phyloP scores from a whole-genome alignment of 192 early-diverging fungal species.

The Coemansia sp. region DNA sequence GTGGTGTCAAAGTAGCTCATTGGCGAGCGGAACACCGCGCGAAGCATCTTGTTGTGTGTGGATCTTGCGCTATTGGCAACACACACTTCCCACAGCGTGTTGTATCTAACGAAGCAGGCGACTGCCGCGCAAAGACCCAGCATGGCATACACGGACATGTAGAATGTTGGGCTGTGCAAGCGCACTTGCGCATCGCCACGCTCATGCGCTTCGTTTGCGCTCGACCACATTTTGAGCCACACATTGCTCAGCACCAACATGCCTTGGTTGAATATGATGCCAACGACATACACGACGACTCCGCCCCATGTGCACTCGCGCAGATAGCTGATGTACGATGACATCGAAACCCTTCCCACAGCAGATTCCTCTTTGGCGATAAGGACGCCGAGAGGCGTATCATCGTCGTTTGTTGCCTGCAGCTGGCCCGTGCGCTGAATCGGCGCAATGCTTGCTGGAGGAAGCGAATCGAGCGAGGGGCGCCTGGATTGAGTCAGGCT shows the following conservation, averaged over 20 bases:
- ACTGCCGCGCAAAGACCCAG: conserved; percentile 53
- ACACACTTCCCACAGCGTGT: conserved; percentile 77
- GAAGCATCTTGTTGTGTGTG: conserved; percentile 74
- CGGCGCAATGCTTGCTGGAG: conserved; percentile 56
- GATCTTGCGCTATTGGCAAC: conserved; percentile 74
- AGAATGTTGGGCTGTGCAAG: conserved; percentile 53
- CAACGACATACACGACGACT: conserved; percentile 60
- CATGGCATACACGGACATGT: conserved; percentile 57
- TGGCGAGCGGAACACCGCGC: conserved; percentile 66
- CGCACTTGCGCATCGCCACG: conserved; percentile 12
- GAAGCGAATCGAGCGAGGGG: conserved; percentile 50
- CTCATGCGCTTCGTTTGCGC: conserved; percentile 51
- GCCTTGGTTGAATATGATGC: conserved; percentile 58
- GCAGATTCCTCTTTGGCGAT: conserved; percentile 77
- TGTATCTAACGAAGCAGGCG: conserved; percentile 63
- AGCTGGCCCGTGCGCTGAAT: conserved; percentile 18
- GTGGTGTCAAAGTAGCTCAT: conserved; percentile 71
- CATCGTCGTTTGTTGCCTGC: not conserved
- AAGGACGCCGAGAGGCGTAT: conserved; percentile 31
- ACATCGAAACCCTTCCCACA: conserved; percentile 69
- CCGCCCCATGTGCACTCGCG: conserved; percentile 65
- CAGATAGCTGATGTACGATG: conserved; percentile 78
- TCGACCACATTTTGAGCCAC: conserved; percentile 73
- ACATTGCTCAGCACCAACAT: conserved; percentile 60
- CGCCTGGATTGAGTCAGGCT: not conserved